Evolutionary conservation across 192 early-diverging fungal species (phyloP).

Genomic region (Podila horticola): DNA sequence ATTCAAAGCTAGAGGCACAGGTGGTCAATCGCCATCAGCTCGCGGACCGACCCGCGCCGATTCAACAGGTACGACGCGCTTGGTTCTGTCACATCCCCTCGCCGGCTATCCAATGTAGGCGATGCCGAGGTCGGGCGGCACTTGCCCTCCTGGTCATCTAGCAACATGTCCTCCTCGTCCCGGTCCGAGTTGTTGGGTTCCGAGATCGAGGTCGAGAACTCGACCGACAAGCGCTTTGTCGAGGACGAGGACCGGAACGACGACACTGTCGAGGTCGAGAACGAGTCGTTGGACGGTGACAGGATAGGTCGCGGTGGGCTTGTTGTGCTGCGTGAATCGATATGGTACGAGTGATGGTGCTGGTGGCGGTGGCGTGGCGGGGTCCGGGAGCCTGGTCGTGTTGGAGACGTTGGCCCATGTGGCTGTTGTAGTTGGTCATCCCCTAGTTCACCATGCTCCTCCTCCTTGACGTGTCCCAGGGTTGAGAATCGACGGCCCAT

Average conservation of each 20-base stretch:
- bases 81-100: neutral
- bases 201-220: constrained; percentile 24
- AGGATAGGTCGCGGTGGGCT: neutral
- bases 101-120: neutral
- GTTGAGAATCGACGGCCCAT: constrained; percentile 45
- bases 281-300: neutral
- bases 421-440: neutral
- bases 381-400: neutral
- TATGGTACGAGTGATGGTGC: constrained; percentile 45
- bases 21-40: constrained; percentile 48
- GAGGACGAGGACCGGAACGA: constrained; percentile 5
- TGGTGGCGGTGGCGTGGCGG: neutral
- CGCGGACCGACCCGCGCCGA: constrained; percentile 43
- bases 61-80: constrained; percentile 26
- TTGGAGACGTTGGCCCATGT: neutral
- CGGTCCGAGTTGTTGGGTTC: constrained; percentile 26
- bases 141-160: constrained; percentile 13
- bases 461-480: constrained; percentile 42
- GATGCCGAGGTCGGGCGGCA: neutral
- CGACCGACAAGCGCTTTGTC: constrained; percentile 36
- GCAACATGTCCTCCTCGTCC: constrained; percentile 24
- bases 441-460: constrained; percentile 26
- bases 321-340: constrained; percentile 17
- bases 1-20: constrained; percentile 16
- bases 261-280: neutral